Conservation (phyloP, 2,329 filamentous ascomycete genomes). For the Sclerotinia subarctica region DNA sequence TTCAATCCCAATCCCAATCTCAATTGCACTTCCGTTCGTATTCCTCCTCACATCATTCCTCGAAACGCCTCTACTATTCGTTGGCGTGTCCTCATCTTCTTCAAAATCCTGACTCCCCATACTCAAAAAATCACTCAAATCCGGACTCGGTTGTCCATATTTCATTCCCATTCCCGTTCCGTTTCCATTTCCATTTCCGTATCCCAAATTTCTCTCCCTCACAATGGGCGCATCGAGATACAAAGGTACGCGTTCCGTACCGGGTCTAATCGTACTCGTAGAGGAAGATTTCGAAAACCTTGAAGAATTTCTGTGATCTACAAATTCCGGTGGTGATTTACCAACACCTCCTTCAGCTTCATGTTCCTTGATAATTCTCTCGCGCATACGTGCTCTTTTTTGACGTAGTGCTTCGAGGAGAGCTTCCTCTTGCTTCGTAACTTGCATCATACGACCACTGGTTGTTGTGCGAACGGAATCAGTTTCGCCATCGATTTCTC, state of each 20-base stretch:
- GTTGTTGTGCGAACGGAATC: constrained; percentile 22
- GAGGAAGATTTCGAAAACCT: constrained; percentile 27
- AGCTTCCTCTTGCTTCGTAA: constrained; percentile 52
- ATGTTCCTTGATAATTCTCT: constrained; percentile 41
- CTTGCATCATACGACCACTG: constrained; percentile 45
- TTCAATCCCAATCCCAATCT: neutral
- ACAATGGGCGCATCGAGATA: constrained; percentile 33
- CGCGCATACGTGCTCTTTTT: constrained; percentile 47
- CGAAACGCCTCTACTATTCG: constrained; percentile 22
- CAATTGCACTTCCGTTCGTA: neutral
- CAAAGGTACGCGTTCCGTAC: constrained; percentile 31
- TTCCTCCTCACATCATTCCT: neutral
- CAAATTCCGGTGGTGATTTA: constrained; percentile 29
- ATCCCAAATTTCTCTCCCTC: constrained; percentile 20
- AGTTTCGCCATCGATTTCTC: constrained; percentile 28
- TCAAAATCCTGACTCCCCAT: constrained; percentile 25
- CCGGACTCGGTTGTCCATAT: constrained; percentile 35
- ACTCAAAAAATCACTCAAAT: constrained; percentile 34
- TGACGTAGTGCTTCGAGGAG: constrained; percentile 49
- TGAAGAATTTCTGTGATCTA: constrained; percentile 6
- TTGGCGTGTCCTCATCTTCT: constrained; percentile 36
- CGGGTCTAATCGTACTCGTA: constrained; percentile 25
- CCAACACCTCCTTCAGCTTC: constrained; percentile 19
- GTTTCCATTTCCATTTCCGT: neutral
- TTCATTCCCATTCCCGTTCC: neutral